phyloP scores from a whole-genome alignment of 768 basidiomycete species.

The Lactarius quietus region DNA sequence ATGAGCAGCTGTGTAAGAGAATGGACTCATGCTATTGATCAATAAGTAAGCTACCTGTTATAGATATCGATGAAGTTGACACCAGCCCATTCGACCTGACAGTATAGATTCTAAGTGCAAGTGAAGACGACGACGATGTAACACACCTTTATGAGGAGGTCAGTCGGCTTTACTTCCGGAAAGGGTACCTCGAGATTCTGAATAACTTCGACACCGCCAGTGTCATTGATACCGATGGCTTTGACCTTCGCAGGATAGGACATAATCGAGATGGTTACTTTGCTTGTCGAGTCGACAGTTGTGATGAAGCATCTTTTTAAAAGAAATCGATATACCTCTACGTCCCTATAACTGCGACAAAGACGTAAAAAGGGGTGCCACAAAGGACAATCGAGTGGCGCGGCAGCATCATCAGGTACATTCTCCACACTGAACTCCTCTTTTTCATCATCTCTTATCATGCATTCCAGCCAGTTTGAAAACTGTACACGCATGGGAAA shows the following conservation, averaged over 20 bases:
- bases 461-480: too few species aligned
- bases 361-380: too few species aligned
- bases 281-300: background rate
- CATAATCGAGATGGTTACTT: slow-evolving; percentile 35
- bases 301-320: too few species aligned
- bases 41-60: slow-evolving; percentile 55
- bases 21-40: slow-evolving; percentile 17
- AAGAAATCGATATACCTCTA: too few species aligned
- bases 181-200: slow-evolving; percentile 65
- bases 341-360: too few species aligned
- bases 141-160: slow-evolving; percentile 52
- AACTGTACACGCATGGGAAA: too few species aligned
- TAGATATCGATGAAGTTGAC: slow-evolving; percentile 91
- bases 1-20: background rate
- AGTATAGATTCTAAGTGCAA: background rate
- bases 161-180: slow-evolving; percentile 54
- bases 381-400: too few species aligned
- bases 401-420: too few species aligned
- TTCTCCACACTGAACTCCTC: too few species aligned
- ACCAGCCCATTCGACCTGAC: slow-evolving; percentile 67
- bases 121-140: background rate
- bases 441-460: too few species aligned
- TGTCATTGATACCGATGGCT: slow-evolving; percentile 69
- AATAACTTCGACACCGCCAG: slow-evolving; percentile 77
- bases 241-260: slow-evolving; percentile 58